Conservation (phyloP, 2,329 filamentous ascomycete species). For the Tolypocladium inflatum region DNA sequence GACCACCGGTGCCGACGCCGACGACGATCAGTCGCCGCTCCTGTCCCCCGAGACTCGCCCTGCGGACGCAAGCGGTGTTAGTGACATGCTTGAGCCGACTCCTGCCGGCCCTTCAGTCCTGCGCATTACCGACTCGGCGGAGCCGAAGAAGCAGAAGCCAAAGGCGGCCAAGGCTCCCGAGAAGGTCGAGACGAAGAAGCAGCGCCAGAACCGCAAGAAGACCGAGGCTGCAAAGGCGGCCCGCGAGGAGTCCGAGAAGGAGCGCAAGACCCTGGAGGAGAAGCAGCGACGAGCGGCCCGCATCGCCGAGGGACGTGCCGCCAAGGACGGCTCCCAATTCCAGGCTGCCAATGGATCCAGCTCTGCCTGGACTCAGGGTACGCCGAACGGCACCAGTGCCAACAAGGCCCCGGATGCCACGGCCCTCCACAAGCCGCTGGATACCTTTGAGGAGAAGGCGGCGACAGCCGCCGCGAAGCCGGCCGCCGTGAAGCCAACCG, state of each 20-base stretch:
- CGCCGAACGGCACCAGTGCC: slow-evolving; percentile 20
- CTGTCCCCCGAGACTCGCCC: slow-evolving; percentile 53
- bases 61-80: slow-evolving; percentile 59
- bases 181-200: slow-evolving; percentile 81
- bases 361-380: slow-evolving; percentile 33
- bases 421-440: slow-evolving; percentile 39
- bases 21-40: slow-evolving; percentile 68
- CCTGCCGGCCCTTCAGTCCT: slow-evolving; percentile 62
- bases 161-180: slow-evolving; percentile 55
- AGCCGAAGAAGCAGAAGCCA: slow-evolving; percentile 53
- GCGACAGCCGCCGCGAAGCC: slow-evolving; percentile 18
- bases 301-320: slow-evolving; percentile 70
- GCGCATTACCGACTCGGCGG: slow-evolving; percentile 57
- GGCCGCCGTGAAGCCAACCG: slow-evolving; percentile 11
- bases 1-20: slow-evolving; percentile 63
- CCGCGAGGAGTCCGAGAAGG: slow-evolving; percentile 68
- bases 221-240: slow-evolving; percentile 67
- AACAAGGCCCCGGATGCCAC: slow-evolving; percentile 20
- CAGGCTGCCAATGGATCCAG: slow-evolving; percentile 33
- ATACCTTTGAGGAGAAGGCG: slow-evolving; percentile 45
- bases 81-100: slow-evolving; percentile 82
- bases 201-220: slow-evolving; percentile 87
- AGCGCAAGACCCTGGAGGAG: slow-evolving; percentile 68
- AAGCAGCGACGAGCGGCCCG: slow-evolving; percentile 76
- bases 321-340: slow-evolving; percentile 67